Evolutionary conservation across 768 basidiomycete genomes (phyloP), one percentile per base, ranked within the genome.

Genomic region (Tylopilus plumbeoviolaceoides): DNA sequence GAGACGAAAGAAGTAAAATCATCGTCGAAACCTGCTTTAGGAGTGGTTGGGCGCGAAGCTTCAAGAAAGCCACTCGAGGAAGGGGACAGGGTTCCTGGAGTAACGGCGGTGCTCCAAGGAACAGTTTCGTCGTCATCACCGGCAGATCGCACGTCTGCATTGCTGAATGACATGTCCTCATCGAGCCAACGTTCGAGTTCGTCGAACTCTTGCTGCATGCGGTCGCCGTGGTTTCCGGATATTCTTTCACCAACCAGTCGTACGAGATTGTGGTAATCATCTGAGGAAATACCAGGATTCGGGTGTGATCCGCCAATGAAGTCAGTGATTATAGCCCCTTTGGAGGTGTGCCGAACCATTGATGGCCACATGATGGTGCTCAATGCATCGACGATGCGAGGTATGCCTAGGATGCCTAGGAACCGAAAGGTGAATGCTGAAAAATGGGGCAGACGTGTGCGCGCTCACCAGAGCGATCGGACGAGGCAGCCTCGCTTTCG

Each of bases 281-380:
- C 58, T 4, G 58, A 56, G 47, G 63, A 41, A 46, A 54, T 18
- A 3, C 48, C 35, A 28, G 30, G 25, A 17, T 50, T 41, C 39
- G 39, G 8, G 10, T 20, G 39, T 20, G 5, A 4, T 21, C 20
- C 20, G 20, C 39, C 39, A 27, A 48, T 43, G 27, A 43, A 40
- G 33, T 38, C 42, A 25, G 48, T 21, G n/a, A 44, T 33, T 0
- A 44, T 44, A 15, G 12, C 28, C 3, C 51, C 43, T 42, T 54
- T 56, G 43, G 52, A 48, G 25, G 48, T 28, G 35, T 53, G 58
- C 4, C 49, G 61, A 43, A 79, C 70, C 80, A 93, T 84, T 0
- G 85, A 86, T 5, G 90, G 85, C 90, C 90, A 93, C 85, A 92
- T 90, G 60, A 93, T 82, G 1, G 91, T 91, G 66, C 88, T 85